Evolutionary conservation across 192 early-diverging fungal species (phyloP), one percentile per base, ranked within the genome.

Genomic region (Endogone sp.): DNA sequence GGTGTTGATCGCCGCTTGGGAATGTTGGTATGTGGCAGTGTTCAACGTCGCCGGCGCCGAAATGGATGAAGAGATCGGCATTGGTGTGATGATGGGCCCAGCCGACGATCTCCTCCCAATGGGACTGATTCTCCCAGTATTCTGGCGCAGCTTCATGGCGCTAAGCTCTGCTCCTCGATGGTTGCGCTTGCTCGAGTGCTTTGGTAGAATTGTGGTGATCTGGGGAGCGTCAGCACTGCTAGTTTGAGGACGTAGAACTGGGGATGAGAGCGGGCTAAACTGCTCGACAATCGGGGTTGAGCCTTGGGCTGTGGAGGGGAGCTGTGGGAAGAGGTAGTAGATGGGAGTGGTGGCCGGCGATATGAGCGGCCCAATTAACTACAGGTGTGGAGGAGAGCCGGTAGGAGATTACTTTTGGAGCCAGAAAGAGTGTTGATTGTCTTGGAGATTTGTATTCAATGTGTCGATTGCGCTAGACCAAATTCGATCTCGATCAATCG

Each of bases 291-390:
- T 23, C 0, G 74, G 63, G 0, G 72, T 68, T 29, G 72, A 29
- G 57, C 72, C 71, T 24, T 66, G 74, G 10, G 72, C 37, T 49
- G 65, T 25, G 23, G 69, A 59, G 10, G 72, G 66, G 61, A 49
- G 60, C 56, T 79, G 67, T 3, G 70, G 73, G 31, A 76, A 67
- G 70, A 84, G 88, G 31, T 82, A 80, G 55, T 81, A 75, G 25
- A 82, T 80, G 2, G 90, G 90, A 0, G 88, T 91, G 75, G 88
- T 85, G 10, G 85, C 88, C 4, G 90, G 90, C 6, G 90, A 91
- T 10, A 91, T 85, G 22, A 91, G 71, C 0, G 90, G 90, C 11
- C 88, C 87, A 20, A 89, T 49, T 49, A 49, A 49, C 37, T 49
- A 49, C 37, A 49, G 75, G 16, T 82, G 71, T 3, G 79, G 55